Base-by-base conservation (phyloP, 2,329 filamentous ascomycete genomes). In the Fusarium buxicola region DNA sequence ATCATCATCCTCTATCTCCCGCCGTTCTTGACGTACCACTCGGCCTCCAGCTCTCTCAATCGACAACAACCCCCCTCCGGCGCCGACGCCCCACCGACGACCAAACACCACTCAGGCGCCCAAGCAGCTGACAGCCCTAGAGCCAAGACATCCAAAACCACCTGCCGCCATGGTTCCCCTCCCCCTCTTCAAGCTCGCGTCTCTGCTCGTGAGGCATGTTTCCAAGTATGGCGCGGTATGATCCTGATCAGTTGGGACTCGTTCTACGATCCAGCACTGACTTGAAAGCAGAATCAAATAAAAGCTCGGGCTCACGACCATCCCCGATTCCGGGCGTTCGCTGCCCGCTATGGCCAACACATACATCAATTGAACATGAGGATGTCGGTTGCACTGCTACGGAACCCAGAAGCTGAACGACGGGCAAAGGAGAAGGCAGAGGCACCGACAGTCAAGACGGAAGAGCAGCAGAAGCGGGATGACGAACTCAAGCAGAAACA, bases 351-450 rank as follows among this genome's bases (percentile, higher is more conserved):
- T 71, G 87, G 87, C 57, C 87, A 89, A 70, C 75, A 77, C 9
- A 87, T 89, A 67, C 87, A 89, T 69, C 87, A 89, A 75, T 74
- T 89, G 49, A 89, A 89, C 68, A 89, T 89, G 87, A 82, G 85
- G 47, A 72, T 88, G 68, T 84, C 82, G 12, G 87, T 89, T 5
- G 83, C 86, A 3, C 69, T 86, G 5, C 72, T 89, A 32, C 82
- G 86, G 60, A 85, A 89, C 54, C 75, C 76, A 34, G 82, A 84
- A 27, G 84, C 85, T 15, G 85, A 87, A 68, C 80, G 81, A 59
- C 80, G 81, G 55, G 86, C 86, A 12, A 87, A 82, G 65, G 87
- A 89, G 69, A 84, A 83, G 58, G 86, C 86, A 50, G 86, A 87
- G 70, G 81, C 86, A 8, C 86, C 86, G 8, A 89, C 86, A 2